These are phyloP conservation scores for Hypsizygus marmoreus DNA, from an alignment of 768 basidiomycete genomes.

Conservation along the genomic window DNA sequence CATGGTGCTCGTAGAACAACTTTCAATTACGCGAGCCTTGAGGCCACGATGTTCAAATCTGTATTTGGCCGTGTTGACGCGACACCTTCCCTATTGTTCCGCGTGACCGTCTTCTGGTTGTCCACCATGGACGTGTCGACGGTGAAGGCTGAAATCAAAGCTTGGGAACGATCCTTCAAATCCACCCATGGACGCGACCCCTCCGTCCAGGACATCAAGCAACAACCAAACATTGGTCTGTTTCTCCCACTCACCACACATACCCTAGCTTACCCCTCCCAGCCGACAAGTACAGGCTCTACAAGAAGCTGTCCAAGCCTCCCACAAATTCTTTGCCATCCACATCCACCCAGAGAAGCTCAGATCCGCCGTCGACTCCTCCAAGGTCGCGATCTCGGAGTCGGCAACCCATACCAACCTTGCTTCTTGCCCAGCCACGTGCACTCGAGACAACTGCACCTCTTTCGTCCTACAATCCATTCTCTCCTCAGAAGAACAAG, in stretches of 20 bases:
- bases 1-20: constrained; percentile 24
- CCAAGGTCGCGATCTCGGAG: constrained; percentile 30
- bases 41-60: constrained; percentile 17
- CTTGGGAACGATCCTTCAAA: constrained; percentile 75
- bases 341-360: constrained; percentile 15
- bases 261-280: constrained; percentile 20
- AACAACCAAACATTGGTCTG: constrained; percentile 63
- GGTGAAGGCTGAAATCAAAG: constrained; percentile 71
- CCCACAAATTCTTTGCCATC: constrained; percentile 20
- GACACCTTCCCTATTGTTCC: constrained; percentile 18
- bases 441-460: constrained; percentile 52
- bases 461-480: constrained; percentile 67
- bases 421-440: constrained; percentile 53
- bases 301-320: constrained; percentile 72
- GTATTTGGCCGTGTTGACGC: constrained; percentile 46
- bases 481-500: constrained; percentile 75
- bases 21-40: too few species aligned
- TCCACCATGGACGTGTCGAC: constrained; percentile 44
- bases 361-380: constrained; percentile 39
- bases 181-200: constrained; percentile 56
- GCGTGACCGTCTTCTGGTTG: constrained; percentile 17
- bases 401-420: constrained; percentile 24
- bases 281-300: constrained; percentile 82
- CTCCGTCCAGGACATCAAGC: constrained; percentile 70
- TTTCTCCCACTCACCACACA: constrained; percentile 9